Evolutionary conservation across 1,139 yeast species (phyloP).

Genomic region (Kodamaea plutei): DNA sequence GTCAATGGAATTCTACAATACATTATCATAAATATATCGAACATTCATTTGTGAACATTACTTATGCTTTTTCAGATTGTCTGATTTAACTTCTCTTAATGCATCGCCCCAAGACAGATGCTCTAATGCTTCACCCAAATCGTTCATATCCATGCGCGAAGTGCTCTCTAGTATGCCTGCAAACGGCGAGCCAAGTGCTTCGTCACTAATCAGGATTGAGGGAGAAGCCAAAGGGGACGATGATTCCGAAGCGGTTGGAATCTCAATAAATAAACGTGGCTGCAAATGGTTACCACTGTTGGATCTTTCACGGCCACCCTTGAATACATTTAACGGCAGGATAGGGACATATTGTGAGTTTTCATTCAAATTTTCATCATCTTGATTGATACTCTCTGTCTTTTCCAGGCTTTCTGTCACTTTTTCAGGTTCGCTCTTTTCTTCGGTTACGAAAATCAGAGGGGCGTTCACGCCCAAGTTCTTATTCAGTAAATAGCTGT

Average conservation of each 20-base stretch:
- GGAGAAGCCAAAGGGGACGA: slow-evolving; percentile 7
- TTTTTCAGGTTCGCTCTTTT: slow-evolving; percentile 1
- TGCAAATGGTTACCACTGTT: slow-evolving; percentile 7
- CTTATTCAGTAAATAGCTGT: slow-evolving; percentile 27
- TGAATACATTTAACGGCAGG: slow-evolving; percentile 27
- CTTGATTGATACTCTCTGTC: slow-evolving; percentile 1
- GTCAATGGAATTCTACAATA: not conserved
- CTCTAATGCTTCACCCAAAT: slow-evolving; percentile 24
- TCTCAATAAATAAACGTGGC: slow-evolving; percentile 15
- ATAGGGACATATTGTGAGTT: slow-evolving; percentile 30
- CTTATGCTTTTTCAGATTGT: slow-evolving; percentile 5
- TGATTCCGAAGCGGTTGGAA: slow-evolving; percentile 12
- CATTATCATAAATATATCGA: not conserved
- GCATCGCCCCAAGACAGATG: slow-evolving; percentile 29
- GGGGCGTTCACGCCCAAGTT: slow-evolving; percentile 17
- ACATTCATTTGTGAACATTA: not conserved
- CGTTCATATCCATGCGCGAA: slow-evolving; percentile 21
- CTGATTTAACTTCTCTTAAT: slow-evolving; percentile 16
- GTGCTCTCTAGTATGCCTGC: slow-evolving; percentile 11
- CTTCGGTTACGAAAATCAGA: slow-evolving; percentile 16
- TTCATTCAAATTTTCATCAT: slow-evolving; percentile 6
- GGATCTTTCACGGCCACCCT: slow-evolving; percentile 12
- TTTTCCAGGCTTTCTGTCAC: slow-evolving; percentile 4
- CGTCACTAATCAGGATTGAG: slow-evolving; percentile 4
- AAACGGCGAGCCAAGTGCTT: slow-evolving; percentile 11